Evolutionary conservation across 169 alveolate genomes (phyloP), one percentile per base, ranked within the genome.

Genomic region (Eimeria tenella): DNA sequence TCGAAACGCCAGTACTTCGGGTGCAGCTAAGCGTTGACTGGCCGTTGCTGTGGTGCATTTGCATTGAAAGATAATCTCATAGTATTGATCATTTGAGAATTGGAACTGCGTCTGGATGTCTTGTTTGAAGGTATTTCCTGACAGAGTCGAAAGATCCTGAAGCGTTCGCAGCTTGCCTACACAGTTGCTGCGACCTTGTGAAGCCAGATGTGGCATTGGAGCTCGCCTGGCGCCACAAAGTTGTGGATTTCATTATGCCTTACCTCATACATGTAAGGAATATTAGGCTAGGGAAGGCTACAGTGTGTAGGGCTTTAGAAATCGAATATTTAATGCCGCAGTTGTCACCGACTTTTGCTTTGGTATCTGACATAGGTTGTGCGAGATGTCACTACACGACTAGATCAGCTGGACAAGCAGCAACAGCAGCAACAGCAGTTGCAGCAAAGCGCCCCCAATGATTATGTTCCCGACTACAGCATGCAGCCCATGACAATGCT

Each of bases 161-260:
- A 79, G 96, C 96, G 91, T 99, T 99, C 88, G 98, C 99, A 23
- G 99, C 99, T 3, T 98, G 99, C 94, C 97, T 99, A 86, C 98
- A 98, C 96, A 98, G 99, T 83, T 99, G 99, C 96, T 99, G 99
- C 96, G 99, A 98, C 90, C 97, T 98, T 52, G 95, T 99, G 60
- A 98, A 98, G 95, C 99, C 99, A 13, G 99, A 99, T 93, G 98
- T 98, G 42, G 99, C 99, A 15, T 96, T 99, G 97, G 99, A 99
- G 98, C 96, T 98, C 83, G 99, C 99, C 6, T 99, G 99, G 99
- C 96, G 99, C 93, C 97, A 98, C 96, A 98, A 98, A 56, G 98
- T 98, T 91, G 96, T 97, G 93, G 99, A 99, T 95, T 98, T 98
- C 94, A 97, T 98, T 55, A 98, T 99, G 99, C 99, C 99, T 11